Evolutionary conservation across 257 asterid genomes (phyloP), one percentile per base, ranked within the genome.

Genomic region (Primulina huaijiensis): DNA sequence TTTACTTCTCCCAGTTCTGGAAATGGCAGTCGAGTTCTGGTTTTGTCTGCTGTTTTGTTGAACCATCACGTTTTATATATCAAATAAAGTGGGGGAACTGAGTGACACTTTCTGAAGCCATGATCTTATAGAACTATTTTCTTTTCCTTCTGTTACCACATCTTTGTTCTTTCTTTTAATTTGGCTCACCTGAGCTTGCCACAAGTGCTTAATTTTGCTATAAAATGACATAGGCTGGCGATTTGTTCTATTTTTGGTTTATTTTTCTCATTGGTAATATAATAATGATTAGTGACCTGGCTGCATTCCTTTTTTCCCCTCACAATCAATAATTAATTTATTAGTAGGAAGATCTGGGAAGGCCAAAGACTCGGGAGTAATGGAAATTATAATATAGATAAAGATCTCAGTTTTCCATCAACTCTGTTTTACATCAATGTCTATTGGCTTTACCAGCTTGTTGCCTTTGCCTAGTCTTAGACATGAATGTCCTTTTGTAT

Each of bases 71-170:
- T 50, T 50, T 59, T 64, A 50, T 33, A 21, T 57, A 52, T 62
- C 74, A 65, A 75, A 56, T 55, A 27, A 16, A 50, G 14, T 35
- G 69, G 64, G 27, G 33, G 8, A 59, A 68, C 60, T 55, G 68
- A 55, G 21, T 53, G 56, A 53, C 25, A 20, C 19, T 31, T 21
- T 30, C 58, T 58, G 72, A 64, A 40, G 65, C 60, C 65, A 23
- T 35, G 31, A 65, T 57, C 69, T 71, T 5, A 11, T 46, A 46
- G 46, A 29, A 46, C 64, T 59, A 2, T 67, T 69, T 16, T 16
- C 29, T 17, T 27, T 16, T 7, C 59, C 21, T 16, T 23, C 60
- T 9, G 37, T 1, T 19, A 37, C 20, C 57, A 50, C 20, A 50
- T 16, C 20, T 43, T 38, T 43, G 53, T 43, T 43, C 4, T 43